These are phyloP conservation scores for Aspergillus versicolor DNA, from an alignment of 2,329 filamentous ascomycete genomes.

Conservation along the genomic window DNA sequence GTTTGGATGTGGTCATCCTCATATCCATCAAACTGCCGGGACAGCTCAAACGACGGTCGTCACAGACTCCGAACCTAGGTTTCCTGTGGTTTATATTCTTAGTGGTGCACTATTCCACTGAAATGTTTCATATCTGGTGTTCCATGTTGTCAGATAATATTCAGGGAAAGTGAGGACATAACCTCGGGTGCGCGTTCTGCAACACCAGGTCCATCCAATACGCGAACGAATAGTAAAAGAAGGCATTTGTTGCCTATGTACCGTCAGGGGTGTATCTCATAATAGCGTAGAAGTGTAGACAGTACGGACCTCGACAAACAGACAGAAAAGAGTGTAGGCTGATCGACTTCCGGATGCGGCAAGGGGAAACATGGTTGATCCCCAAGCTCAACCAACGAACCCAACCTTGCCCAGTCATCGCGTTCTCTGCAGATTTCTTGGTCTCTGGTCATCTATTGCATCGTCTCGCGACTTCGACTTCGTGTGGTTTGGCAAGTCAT, in stretches of 20 bases:
- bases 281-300: neutral
- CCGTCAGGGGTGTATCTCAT: neutral
- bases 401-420: slow-evolving; percentile 7
- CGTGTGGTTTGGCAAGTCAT: neutral
- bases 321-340: neutral
- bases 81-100: too few species aligned
- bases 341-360: slow-evolving; percentile 19
- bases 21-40: too few species aligned
- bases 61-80: too few species aligned
- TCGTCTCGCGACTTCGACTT: neutral
- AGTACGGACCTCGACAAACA: neutral
- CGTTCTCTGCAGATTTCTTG: neutral
- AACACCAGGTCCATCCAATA: neutral
- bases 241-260: neutral
- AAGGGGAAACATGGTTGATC: slow-evolving; percentile 18
- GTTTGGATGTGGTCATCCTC: too few species aligned
- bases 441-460: slow-evolving; percentile 2
- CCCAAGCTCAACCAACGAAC: slow-evolving; percentile 16
- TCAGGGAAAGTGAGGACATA: slow-evolving; percentile 1
- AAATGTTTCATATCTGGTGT: neutral
- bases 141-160: slow-evolving; percentile 9
- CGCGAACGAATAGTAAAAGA: neutral
- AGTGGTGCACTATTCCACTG: neutral
- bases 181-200: neutral
- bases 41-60: too few species aligned